Evolutionary conservation across 306 rosid species (phyloP), one percentile per base, ranked within the genome.

Genomic region (Cucurbita maxima): DNA sequence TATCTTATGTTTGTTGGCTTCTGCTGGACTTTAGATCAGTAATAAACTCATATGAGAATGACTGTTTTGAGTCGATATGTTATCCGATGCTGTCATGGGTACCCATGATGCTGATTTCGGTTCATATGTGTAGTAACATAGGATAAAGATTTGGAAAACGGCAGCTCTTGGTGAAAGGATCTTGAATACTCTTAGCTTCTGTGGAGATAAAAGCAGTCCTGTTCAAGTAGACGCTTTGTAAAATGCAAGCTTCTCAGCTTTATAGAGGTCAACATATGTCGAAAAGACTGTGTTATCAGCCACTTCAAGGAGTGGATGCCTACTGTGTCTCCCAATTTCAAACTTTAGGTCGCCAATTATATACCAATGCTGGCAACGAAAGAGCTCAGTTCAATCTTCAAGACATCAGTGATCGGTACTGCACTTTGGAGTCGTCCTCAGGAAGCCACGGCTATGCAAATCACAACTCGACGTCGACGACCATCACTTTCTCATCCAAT

Each of bases 371-470:
- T 50, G 83, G 87, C 84, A 81, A 84, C 82, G 82, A 79, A 48
- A 84, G 85, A 66, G 64, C 80, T 37, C 79, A 71, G 60, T 77
- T 80, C 77, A 73, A 82, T 0, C 52, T 61, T 74, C 86, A 75
- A 60, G 83, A 60, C 75, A 83, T 82, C 52, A 78, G 79, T 36
- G 81, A 79, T 51, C 69, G 55, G 58, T 93, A 86, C 83, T 86
- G 96, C 87, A 90, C 98, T 4, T 79, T 93, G 86, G 98, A 93
- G 75, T 93, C 98, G 13, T 90, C 98, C 45, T 82, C 86, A 0
- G 88, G 84, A 74, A 56, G 80, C 44, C 87, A 79, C 10, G 76
- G 83, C 77, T 79, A 61, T 30, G 53, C 72, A 5, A 48, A 82
- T 76, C 78, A 84, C 78, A 84, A 83, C 78, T 83, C 91, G 4